These are phyloP conservation scores for Kwoniella shandongensis DNA, from an alignment of 768 basidiomycete species.

Conservation along the genomic window DNA sequence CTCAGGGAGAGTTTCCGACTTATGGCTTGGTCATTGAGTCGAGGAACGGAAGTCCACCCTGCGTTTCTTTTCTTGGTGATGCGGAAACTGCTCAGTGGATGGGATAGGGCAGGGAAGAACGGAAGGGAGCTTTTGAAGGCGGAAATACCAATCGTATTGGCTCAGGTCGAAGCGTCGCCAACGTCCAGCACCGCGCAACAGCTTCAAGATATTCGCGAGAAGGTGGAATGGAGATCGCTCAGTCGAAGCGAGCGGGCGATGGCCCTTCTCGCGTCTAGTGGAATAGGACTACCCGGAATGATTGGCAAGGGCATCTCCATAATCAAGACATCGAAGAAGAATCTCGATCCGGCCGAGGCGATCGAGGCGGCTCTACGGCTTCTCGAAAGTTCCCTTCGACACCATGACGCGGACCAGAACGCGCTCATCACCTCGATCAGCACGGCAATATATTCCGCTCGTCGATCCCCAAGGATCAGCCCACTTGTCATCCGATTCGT, in stretches of 20 bases:
- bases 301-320: constrained; percentile 11
- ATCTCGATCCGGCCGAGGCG: not conserved
- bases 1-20: constrained; percentile 5
- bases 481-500: constrained; percentile 10
- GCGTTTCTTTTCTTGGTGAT: constrained; percentile 9
- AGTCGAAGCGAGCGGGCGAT: constrained; percentile 11
- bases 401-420: constrained; percentile 28
- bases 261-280: not conserved
- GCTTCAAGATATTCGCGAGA: constrained; percentile 6
- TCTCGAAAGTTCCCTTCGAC: constrained; percentile 14
- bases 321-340: not conserved
- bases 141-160: not conserved
- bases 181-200: not conserved
- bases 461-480: constrained; percentile 4
- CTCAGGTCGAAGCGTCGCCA: not conserved
- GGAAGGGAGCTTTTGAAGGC: not conserved
- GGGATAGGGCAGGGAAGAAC: not conserved
- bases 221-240: not conserved
- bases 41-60: constrained; percentile 3
- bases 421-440: constrained; percentile 23
- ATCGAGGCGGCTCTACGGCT: constrained; percentile 8
- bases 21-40: constrained; percentile 7
- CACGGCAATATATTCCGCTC: constrained; percentile 22
- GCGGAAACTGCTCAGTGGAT: constrained; percentile 1
- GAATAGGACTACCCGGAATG: constrained; percentile 1